Conservation (phyloP, 768 basidiomycete species). For the Suillus alpinus region DNA sequence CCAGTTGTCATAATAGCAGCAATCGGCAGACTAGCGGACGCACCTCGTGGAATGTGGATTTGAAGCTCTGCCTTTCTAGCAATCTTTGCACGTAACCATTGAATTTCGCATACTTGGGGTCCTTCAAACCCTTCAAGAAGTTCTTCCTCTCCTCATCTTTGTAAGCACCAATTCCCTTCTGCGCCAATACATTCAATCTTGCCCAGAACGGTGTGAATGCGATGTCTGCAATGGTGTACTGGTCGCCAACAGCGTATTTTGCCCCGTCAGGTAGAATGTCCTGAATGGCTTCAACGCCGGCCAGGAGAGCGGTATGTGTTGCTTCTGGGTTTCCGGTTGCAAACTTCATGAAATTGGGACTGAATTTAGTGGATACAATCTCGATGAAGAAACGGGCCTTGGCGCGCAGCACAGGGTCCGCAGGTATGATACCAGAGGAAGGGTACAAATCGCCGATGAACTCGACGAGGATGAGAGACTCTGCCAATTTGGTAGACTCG, state of each 20-base stretch:
- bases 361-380: constrained; percentile 44
- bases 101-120: constrained; percentile 47
- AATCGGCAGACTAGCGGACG: constrained; percentile 14
- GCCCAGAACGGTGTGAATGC: constrained; percentile 60
- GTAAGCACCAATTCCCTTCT: constrained; percentile 52
- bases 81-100: constrained; percentile 47
- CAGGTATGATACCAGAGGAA: constrained; percentile 46
- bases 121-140: constrained; percentile 37
- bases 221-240: constrained; percentile 55
- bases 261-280: constrained; percentile 42
- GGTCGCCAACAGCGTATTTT: constrained; percentile 32
- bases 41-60: constrained; percentile 53
- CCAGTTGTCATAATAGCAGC: not conserved
- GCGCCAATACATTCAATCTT: constrained; percentile 42
- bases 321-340: not conserved
- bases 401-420: no score
- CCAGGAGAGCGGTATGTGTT: constrained; percentile 24
- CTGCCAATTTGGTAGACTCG: constrained; percentile 63
- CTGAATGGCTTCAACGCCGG: constrained; percentile 49
- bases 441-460: constrained; percentile 63
- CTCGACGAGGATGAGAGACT: constrained; percentile 65
- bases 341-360: constrained; percentile 20
- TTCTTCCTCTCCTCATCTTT: constrained; percentile 46
- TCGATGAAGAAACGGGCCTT: constrained; percentile 69
- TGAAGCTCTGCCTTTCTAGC: constrained; percentile 50